A percentile compares a stretch with the other conserved stretches of the same genome.
These are phyloP conservation scores for Teunomyces tritomae DNA, from an alignment of 805 yeast genomes.

Conservation along the genomic window DNA sequence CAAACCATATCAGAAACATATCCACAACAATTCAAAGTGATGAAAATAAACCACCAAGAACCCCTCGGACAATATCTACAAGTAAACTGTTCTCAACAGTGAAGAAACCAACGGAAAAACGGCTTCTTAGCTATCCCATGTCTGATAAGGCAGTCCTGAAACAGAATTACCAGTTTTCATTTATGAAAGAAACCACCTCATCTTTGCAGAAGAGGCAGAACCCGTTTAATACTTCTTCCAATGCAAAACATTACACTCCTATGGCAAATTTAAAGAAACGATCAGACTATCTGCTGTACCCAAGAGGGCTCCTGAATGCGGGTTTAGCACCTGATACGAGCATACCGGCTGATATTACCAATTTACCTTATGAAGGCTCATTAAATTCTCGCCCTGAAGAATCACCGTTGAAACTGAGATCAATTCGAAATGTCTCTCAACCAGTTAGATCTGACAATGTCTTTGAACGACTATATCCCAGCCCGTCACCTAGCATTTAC, in stretches of 20 bases:
- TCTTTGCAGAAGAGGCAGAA: slow-evolving; percentile 31
- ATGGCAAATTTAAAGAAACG: slow-evolving; percentile 10
- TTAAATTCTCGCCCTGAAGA: not conserved
- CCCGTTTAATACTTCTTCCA: slow-evolving; percentile 2
- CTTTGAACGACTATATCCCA: slow-evolving; percentile 12
- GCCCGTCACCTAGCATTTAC: not conserved
- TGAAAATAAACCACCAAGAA: slow-evolving; percentile 9
- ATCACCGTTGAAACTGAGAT: slow-evolving; percentile 8
- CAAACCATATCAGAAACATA: not conserved
- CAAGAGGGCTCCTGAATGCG: slow-evolving; percentile 14
- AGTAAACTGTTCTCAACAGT: slow-evolving; percentile 13
- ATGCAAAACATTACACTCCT: not conserved
- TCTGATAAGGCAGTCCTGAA: slow-evolving; percentile 15
- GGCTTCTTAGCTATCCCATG: slow-evolving; percentile 18
- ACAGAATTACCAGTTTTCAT: slow-evolving; percentile 27
- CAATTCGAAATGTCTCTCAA: slow-evolving; percentile 8
- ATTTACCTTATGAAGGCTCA: slow-evolving; percentile 10
- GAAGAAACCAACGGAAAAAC: slow-evolving; percentile 10
- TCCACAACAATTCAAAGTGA: not conserved
- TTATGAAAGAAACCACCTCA: slow-evolving; percentile 41
- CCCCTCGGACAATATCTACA: slow-evolving; percentile 16
- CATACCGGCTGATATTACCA: slow-evolving; percentile 21
- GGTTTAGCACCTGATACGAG: not conserved
- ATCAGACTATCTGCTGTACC: slow-evolving; percentile 13
- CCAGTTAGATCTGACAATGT: slow-evolving; percentile 8